Evolutionary conservation across 768 basidiomycete genomes (phyloP), one percentile per base, ranked within the genome.

Genomic region (Arthromyces matolae): DNA sequence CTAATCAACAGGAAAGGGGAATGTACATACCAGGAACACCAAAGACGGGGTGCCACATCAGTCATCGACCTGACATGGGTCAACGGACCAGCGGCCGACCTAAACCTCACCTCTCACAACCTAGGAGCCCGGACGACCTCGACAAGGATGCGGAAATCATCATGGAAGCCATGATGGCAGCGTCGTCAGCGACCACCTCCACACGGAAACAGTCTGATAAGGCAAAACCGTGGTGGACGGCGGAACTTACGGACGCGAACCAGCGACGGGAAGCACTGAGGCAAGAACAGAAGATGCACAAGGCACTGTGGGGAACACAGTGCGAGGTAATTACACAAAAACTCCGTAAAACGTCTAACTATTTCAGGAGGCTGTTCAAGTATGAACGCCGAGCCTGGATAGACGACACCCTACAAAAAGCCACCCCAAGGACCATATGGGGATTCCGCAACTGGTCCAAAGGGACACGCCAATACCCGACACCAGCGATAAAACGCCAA

Each of bases 381-480:
- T 33, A 48, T 16, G 31, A 34, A 28, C 28, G 31, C 5, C 5
- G 25, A 7, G 24, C 13, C 7, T 36, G 34, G 34, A 36, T 36
- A 19, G 13, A 42, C 7, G 4, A 35, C 13, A 45, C 44, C 9
- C 33, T 65, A 0, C 41, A 61, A 22, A 36, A 56, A 8, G 58
- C 62, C 0, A 28, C 27, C 0, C 45, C 51, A 0, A 45, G 56
- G 10, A 55, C 60, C 8, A 58, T 66, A 4, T 66, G 60, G 59
- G 52, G 49, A 1, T 61, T 60, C 41, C 34, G 35, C 2, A 50
- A 51, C 3, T 65, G 62, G 62, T 60, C 62, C 0, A 62, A 51
- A 9, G 61, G 59, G 0, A 28, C 16, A 0, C 31, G 58, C 0
- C 60, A 60, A 52, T 65, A 65, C 53, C 59, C 62, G 4, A 56